These are phyloP conservation scores for Tilletiopsis washingtonensis DNA, from an alignment of 1,284 basidiomycete species.

Conservation along the genomic window DNA sequence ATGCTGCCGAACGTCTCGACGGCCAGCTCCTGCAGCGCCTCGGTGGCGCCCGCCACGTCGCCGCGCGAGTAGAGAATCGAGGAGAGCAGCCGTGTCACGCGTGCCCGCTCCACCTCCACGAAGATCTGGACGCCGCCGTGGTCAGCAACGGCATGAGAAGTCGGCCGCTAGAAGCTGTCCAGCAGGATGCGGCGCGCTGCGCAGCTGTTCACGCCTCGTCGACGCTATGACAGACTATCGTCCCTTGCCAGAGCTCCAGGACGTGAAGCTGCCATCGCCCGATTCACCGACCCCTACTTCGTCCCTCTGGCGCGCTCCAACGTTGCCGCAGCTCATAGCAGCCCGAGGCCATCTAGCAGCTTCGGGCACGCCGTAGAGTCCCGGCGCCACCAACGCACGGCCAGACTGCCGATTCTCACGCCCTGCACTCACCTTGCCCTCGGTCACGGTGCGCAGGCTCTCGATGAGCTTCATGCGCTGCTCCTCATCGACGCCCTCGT, in stretches of 20 bases:
- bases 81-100: constrained; percentile 54
- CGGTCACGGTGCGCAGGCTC: constrained; percentile 81
- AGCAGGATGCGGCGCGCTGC: too few species aligned
- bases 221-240: too few species aligned
- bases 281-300: too few species aligned
- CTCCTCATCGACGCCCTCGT: constrained; percentile 24
- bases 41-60: constrained; percentile 38
- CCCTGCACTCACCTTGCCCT: constrained; percentile 79
- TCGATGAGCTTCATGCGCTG: constrained; percentile 50
- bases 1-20: constrained; percentile 98
- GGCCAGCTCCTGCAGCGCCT: constrained; percentile 74
- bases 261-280: too few species aligned
- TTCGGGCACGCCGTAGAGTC: background rate
- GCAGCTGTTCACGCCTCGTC: too few species aligned
- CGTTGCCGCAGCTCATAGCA: too few species aligned
- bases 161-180: background rate
- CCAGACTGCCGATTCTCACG: too few species aligned
- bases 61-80: constrained; percentile 32
- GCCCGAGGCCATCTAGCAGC: too few species aligned
- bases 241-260: too few species aligned
- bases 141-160: background rate
- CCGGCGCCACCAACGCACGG: too few species aligned
- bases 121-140: constrained; percentile 85
- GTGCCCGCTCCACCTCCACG: constrained; percentile 89
- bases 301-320: too few species aligned